Base-by-base conservation (phyloP, 352 stramenopile species). In the Globisporangium yorkense region DNA sequence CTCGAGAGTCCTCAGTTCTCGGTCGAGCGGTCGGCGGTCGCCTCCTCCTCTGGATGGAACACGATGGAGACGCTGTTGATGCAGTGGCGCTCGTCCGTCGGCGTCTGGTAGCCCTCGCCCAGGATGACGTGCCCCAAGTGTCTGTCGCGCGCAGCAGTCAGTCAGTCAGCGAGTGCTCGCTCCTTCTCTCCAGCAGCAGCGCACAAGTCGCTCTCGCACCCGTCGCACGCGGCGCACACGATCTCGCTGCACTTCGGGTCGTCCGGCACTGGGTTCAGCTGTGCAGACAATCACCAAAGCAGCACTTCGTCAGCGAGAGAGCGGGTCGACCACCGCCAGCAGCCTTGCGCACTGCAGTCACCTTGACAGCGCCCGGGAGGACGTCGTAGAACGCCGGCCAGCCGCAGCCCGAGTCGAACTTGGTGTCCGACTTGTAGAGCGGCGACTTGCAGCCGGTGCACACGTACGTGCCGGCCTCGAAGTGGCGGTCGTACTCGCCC, bases 91-190 rank as follows among this genome's bases (percentile, higher is more conserved):
- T 96, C 87, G 62, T 96, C 70, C 20, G 87, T 96, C 7, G 84
- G 80, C 18, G 69, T 96, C 64, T 88, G 83, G 62, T 94, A 96
- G 8, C 87, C 79, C 65, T 96, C 87, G 35, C 83, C 84, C 67
- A 94, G 92, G 65, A 96, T 96, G 21, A 97, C 83, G 68, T 96
- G 88, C 39, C 87, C 88, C 80, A 97, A 94, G 71, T 97, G 88
- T 37, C 83, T 92, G 41, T 7, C 45, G 59, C 27, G 50, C n/a
- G 39, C 21, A 33, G 51, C 9, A 50, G 29, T 46, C 39, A 43
- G 39, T 16, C 39, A 27, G 24, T 27, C 24, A 37, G 0, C 33
- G 9, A 37, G 33, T 37, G 33, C 33, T 12, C n/a, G 33, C 33
- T 18, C 15, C 40, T 37, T 37, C 33, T 20, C 5, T 12, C 40